These are phyloP conservation scores for Tilletiaria anomala DNA, from an alignment of 1,284 basidiomycete genomes.

Conservation along the genomic window DNA sequence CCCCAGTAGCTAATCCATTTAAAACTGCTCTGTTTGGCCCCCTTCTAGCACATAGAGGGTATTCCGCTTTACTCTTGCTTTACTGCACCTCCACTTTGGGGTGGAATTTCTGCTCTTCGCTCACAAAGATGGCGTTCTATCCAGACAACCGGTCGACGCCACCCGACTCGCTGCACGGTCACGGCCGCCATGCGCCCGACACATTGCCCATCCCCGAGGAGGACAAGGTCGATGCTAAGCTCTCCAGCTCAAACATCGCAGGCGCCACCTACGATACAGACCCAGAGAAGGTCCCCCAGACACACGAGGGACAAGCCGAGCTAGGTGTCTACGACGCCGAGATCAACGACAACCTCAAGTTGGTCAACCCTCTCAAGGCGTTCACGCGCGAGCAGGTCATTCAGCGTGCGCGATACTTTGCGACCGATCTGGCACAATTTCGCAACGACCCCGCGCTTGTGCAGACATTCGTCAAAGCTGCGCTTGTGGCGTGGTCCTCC, in stretches of 20 bases:
- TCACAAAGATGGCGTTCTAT: neutral
- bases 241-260: no score
- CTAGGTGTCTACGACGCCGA: neutral
- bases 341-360: neutral
- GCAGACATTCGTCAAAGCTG: no score
- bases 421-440: neutral
- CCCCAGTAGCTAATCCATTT: no score
- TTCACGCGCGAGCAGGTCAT: neutral
- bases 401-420: neutral
- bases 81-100: conserved; percentile 1
- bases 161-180: neutral
- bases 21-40: no score
- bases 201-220: no score
- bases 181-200: no score
- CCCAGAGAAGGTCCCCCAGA: no score
- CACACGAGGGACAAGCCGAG: neutral
- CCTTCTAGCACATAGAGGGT: no score
- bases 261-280: no score
- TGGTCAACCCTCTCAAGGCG: neutral
- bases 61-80: neutral
- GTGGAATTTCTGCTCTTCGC: neutral
- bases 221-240: no score
- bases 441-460: neutral
- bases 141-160: neutral
- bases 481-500: no score